Evolutionary conservation across 2,329 filamentous ascomycete genomes (phyloP).

Genomic region (Arthrobotrys pseudoclavata): DNA sequence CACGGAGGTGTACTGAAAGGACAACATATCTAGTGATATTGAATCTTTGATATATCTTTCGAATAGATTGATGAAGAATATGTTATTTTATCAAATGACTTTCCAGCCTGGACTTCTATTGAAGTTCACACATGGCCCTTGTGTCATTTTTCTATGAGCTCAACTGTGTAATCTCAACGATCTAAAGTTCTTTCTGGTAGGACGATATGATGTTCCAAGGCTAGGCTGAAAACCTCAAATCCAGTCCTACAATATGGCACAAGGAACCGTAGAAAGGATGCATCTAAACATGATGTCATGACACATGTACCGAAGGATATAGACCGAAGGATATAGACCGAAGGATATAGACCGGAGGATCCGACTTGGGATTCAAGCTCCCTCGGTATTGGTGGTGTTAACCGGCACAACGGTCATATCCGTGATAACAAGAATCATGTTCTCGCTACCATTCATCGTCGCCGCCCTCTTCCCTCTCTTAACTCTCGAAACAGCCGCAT

Average conservation of each 20-base stretch:
- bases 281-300: constrained; percentile 1
- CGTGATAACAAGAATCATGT: constrained; percentile 33
- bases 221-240: background rate
- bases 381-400: background rate
- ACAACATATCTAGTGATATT: background rate
- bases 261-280: background rate
- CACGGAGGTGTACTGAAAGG: background rate
- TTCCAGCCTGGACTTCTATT: background rate
- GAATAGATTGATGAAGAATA: background rate
- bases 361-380: background rate
- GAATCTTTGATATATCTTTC: background rate
- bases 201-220: background rate
- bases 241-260: background rate
- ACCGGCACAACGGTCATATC: constrained; percentile 26
- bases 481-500: constrained; percentile 1
- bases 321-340: background rate
- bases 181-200: background rate
- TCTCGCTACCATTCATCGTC: background rate
- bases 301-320: background rate
- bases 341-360: background rate
- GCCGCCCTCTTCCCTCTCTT: background rate
- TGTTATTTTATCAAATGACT: background rate
- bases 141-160: background rate
- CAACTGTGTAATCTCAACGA: background rate
- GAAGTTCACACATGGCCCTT: background rate